These are phyloP conservation scores for Oryza australiensis DNA, from an alignment of 176 grass and related monocot species.

Conservation along the genomic window DNA sequence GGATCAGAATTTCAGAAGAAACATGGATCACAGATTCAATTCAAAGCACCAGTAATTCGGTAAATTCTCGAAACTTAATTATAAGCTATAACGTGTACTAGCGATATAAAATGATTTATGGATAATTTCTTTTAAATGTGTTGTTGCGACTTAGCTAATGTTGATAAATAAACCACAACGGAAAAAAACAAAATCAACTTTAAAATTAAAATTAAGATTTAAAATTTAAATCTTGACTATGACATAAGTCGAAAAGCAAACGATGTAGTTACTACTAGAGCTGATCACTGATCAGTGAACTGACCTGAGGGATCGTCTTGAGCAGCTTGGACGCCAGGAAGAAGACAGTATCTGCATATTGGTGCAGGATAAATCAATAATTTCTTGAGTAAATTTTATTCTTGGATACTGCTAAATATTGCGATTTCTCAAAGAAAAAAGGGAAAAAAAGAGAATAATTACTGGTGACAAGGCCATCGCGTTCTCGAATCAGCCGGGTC, in stretches of 20 bases:
- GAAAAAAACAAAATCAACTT: no score
- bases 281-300: neutral
- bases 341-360: conserved; percentile 82
- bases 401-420: neutral
- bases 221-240: no score
- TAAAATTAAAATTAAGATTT: no score
- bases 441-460: neutral
- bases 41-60: neutral
- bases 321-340: conserved; percentile 90
- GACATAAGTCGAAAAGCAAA: no score
- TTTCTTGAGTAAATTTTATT: neutral
- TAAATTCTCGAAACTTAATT: no score
- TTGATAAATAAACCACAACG: no score
- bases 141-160: no score
- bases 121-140: no score
- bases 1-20: neutral
- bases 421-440: neutral
- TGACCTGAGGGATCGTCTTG: conserved; percentile 89
- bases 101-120: no score
- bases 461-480: conserved; percentile 85
- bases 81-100: no score
- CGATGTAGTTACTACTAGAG: no score
- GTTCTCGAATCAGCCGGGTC: conserved; percentile 87
- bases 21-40: neutral
- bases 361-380: neutral